Base-by-base conservation (phyloP, 192 early-diverging fungal species). In the Backusella tuberculispora region DNA sequence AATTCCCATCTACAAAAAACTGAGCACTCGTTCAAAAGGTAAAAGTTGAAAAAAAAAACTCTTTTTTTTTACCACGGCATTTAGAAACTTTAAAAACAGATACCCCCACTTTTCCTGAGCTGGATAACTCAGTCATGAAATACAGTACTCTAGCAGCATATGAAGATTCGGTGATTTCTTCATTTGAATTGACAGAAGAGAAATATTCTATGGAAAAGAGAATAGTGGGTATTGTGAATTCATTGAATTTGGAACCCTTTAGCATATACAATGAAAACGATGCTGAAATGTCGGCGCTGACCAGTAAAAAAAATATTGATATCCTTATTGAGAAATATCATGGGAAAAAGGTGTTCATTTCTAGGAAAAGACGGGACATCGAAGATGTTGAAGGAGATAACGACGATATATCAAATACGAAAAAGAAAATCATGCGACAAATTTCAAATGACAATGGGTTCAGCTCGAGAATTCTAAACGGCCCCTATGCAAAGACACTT, bases 401-500 rank as follows among this genome's bases (percentile, higher is more conserved):
- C n/a, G 53, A 56, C n/a, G 53, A 17, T 56, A 56, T 6, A 56
- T 21, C 53, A 56, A 56, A 56, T 42, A 56, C 2, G 19, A 56
- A 56, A 56, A 56, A 56, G 6, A 56, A 56, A 56, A 21, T 56
- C 53, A 56, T 56, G 53, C 17, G 19, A 21, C 53, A 56, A 17
- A 56, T 56, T 21, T 56, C 53, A 56, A 56, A 56, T 56, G 53
- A 56, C 53, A 56, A 56, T 56, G 53, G 53, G 53, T 56, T 56
- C 19, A 56, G 53, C 53, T 56, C 53, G 53, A 56, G 53, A 56
- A 21, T 56, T 21, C 53, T 56, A 21, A 71, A 46, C 10, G 71
- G 73, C 5, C 77, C 77, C 2, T 74, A 74, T 71, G 67, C 72
- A 14, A 63, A 63, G 48, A 42, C 26, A 45, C 63, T 79, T 56